phyloP scores from a whole-genome alignment of 2,329 filamentous ascomycete genomes.

The Botrytis medusae region DNA sequence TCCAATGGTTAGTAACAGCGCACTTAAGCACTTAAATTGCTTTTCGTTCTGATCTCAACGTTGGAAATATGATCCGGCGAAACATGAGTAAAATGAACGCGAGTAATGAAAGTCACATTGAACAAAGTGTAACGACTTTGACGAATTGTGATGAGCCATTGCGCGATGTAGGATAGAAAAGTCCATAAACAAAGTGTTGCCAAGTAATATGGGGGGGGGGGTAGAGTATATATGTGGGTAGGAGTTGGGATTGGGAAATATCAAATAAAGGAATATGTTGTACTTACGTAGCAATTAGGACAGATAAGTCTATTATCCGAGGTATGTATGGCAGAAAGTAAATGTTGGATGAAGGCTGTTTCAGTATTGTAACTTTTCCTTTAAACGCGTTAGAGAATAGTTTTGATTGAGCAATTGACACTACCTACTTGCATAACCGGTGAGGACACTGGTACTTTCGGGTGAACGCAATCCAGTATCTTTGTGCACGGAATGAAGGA shows the following conservation, averaged over 20 bases:
- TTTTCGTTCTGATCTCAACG: not conserved
- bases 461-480: constrained; percentile 27
- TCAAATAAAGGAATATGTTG: not conserved
- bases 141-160: not conserved
- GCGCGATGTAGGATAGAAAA: not conserved
- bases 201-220: too few relatives aligned
- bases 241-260: not conserved
- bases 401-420: too few relatives aligned
- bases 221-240: too few relatives aligned
- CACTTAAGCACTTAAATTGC: not conserved
- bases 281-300: constrained; percentile 14
- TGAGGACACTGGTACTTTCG: constrained; percentile 37
- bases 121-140: not conserved
- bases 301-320: constrained; percentile 29
- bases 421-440: constrained; percentile 34
- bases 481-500: constrained; percentile 27
- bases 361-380: constrained; percentile 26
- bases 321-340: constrained; percentile 47
- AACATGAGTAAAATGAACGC: not conserved
- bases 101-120: not conserved
- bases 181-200: not conserved
- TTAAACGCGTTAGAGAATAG: not conserved
- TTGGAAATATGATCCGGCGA: not conserved
- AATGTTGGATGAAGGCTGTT: constrained; percentile 41
- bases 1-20: not conserved